Base-by-base conservation (phyloP, 768 basidiomycete genomes). In the Mycena crocata region DNA sequence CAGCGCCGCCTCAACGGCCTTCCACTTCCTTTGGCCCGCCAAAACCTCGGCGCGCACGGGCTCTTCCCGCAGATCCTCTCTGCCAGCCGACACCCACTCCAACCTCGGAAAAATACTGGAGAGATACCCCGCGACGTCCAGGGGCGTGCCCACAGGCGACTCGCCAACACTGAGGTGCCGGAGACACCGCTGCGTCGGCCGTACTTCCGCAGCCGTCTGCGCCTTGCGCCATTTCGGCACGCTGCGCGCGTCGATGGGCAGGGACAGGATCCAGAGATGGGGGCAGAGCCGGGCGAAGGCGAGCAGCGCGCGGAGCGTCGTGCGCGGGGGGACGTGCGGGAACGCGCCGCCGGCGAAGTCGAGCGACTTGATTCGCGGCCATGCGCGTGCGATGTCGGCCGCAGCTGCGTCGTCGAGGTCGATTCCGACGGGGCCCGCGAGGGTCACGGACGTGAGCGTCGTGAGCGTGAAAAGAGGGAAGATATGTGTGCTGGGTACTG, bases 241-340 rank as follows among this genome's bases (percentile, higher is more conserved):
- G 15, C 15, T 24, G 26, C 2, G 13, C 31, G 64, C 64, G 30
- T 66, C 23, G 37, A 59, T 21, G 15, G 64, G 39, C 14, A 66
- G 39, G 26, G 17, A n/a, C 32, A 66, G 57, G 17, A 7, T 19
- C 31, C 21, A 24, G 40, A 65, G 64, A 28, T 35, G 31, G 42
- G 64, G 64, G 51, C 64, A 66, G 40, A 31, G 45, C 40, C n/a
- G 21, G 32, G 65, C 65, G 30, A 66, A 56, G 28, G 58, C 19
- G 35, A 60, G 57, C 23, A 66, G 57, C 15, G 42, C 57, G 52
- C n/a, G 21, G 44, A 66, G 57, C 52, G 58, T 60, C 31, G 35
- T 37, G 50, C 42, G 50, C 42, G 51, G 34, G 26, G 57, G 23
- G 51, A 52, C 23, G 52, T 62, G 61, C 44, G 26, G 26, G 42